Evolutionary conservation across 768 basidiomycete species (phyloP).

Genomic region (Nidularia pulvinata): DNA sequence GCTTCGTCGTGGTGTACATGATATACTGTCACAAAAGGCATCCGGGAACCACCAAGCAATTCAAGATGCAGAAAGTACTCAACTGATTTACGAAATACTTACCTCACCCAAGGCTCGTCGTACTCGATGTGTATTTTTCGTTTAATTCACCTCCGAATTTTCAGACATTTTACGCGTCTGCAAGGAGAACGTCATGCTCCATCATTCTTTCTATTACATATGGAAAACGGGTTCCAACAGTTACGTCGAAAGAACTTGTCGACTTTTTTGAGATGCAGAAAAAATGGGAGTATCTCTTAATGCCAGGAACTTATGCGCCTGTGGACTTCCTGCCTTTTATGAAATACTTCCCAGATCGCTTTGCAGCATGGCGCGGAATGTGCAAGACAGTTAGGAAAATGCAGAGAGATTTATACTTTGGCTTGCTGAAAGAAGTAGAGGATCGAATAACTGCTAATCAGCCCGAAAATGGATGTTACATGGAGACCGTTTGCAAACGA

Average conservation of each 20-base stretch:
- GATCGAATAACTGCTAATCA: background rate
- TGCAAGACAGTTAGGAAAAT: background rate
- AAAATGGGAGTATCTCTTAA: background rate
- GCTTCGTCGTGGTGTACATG: too few relatives aligned
- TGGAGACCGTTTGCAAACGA: background rate
- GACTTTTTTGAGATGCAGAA: background rate
- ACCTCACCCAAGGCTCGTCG: background rate
- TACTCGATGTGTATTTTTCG: background rate
- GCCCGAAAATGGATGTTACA: background rate
- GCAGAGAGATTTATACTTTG: background rate
- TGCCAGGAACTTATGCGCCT: background rate
- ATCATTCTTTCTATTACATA: background rate
- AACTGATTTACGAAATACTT: background rate
- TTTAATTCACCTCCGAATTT: background rate
- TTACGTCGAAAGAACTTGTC: background rate
- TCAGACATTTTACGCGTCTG: background rate
- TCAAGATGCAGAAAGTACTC: background rate
- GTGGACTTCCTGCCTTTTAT: background rate
- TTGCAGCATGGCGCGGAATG: background rate
- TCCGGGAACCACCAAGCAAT: background rate
- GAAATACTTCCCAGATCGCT: background rate
- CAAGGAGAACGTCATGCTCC: background rate
- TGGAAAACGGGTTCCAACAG: background rate
- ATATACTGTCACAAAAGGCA: background rate
- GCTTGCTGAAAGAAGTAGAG: background rate